Conservation (phyloP, 1,139 yeast genomes). For the Yarrowia galli region DNA sequence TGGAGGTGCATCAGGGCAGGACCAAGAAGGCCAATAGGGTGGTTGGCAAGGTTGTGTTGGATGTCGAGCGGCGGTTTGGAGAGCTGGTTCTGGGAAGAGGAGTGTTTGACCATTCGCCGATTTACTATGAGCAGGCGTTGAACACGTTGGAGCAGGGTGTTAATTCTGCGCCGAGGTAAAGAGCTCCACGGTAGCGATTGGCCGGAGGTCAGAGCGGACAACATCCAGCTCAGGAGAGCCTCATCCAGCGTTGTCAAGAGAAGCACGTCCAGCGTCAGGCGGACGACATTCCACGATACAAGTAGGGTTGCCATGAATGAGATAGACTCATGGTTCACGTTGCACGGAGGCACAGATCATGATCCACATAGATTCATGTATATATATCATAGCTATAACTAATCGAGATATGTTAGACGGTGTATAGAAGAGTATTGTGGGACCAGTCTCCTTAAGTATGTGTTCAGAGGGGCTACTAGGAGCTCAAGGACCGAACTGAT, state of each 20-base stretch:
- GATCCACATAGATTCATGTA: neutral
- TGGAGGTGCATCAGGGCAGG: slow-evolving; percentile 48
- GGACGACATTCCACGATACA: no score
- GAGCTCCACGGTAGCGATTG: neutral
- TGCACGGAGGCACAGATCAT: neutral
- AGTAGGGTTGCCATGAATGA: neutral
- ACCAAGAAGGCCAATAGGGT: slow-evolving; percentile 48
- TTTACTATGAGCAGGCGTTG: slow-evolving; percentile 50
- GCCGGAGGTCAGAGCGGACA: no score
- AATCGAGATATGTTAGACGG: neutral
- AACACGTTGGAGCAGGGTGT: slow-evolving; percentile 48
- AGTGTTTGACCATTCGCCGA: slow-evolving; percentile 50
- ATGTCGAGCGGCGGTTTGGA: slow-evolving; percentile 49
- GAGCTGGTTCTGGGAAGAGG: slow-evolving; percentile 52
- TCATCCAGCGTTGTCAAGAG: no score
- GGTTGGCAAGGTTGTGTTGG: slow-evolving; percentile 47
- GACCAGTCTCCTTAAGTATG: no score
- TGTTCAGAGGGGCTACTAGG: no score
- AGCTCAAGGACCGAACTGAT: no score
- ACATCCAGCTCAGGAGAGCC: no score
- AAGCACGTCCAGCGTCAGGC: no score
- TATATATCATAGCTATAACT: neutral
- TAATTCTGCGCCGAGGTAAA: slow-evolving; percentile 43
- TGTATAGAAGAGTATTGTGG: no score
- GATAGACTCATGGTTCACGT: neutral